A percentile compares a stretch with the other conserved stretches of the same genome.
These are phyloP conservation scores for Zymoseptoria pseudotritici DNA, from an alignment of 2,329 filamentous ascomycete species.

Conservation along the genomic window DNA sequence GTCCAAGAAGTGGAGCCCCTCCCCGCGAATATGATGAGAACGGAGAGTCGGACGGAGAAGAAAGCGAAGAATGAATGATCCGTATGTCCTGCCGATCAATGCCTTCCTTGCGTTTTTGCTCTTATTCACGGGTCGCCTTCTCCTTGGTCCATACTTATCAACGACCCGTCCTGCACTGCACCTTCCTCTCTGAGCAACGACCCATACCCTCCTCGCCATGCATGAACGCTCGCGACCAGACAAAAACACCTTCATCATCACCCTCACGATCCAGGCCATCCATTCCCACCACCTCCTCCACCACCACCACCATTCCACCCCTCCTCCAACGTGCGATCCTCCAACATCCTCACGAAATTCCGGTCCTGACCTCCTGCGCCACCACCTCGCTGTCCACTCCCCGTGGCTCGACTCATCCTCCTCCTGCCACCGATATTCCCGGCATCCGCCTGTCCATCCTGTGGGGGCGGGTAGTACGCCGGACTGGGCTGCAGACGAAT, in stretches of 20 bases:
- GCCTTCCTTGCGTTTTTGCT: neutral
- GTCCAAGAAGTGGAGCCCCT: too few species aligned
- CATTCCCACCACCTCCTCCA: constrained; percentile 11
- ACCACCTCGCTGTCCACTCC: constrained; percentile 30
- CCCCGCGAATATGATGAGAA: too few species aligned
- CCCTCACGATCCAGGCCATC: constrained; percentile 16
- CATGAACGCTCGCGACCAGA: neutral
- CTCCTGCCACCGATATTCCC: constrained; percentile 65
- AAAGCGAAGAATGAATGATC: neutral
- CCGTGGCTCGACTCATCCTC: constrained; percentile 49
- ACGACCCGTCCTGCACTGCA: neutral
- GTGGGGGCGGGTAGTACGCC: constrained; percentile 90
- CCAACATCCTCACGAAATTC: constrained; percentile 90
- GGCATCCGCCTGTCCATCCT: constrained; percentile 66
- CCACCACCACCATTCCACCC: constrained; percentile 46
- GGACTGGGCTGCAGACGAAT: constrained; percentile 92
- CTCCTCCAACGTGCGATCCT: constrained; percentile 90
- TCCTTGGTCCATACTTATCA: neutral
- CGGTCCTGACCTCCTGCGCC: constrained; percentile 48
- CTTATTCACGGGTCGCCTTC: neutral
- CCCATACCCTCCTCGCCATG: neutral
- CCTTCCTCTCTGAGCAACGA: neutral
- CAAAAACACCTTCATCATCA: neutral
- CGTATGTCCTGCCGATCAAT: neutral
- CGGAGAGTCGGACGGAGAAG: too few species aligned